A percentile compares a stretch with the other conserved stretches of the same genome.
Evolutionary conservation across 805 yeast species (phyloP).

Genomic region (Tetrapisispora phaffii): DNA sequence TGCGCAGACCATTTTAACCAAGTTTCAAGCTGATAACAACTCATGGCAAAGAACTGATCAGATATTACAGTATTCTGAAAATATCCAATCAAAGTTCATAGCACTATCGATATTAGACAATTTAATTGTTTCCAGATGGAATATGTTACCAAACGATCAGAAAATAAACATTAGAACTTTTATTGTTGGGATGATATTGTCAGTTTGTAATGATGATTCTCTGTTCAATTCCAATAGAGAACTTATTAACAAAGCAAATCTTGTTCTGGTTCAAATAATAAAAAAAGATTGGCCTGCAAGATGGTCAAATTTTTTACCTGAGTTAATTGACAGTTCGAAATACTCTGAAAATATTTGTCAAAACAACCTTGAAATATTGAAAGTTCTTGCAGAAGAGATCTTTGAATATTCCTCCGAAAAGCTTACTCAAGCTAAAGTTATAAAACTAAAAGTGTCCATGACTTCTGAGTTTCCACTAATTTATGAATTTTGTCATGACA

Average conservation of each 20-base stretch:
- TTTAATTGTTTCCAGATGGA: slow-evolving; percentile 84
- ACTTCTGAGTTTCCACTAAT: slow-evolving; percentile 83
- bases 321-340: slow-evolving; percentile 70
- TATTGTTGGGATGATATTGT: slow-evolving; percentile 82
- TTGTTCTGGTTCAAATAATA: slow-evolving; percentile 82
- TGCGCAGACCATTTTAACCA: slow-evolving; percentile 62
- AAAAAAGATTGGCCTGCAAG: slow-evolving; percentile 97
- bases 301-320: slow-evolving; percentile 94
- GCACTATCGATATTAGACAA: slow-evolving; percentile 84
- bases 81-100: slow-evolving; percentile 80
- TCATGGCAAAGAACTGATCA: slow-evolving; percentile 89
- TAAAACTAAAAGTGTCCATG: slow-evolving; percentile 68
- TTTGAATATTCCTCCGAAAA: slow-evolving; percentile 87
- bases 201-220: slow-evolving; percentile 72
- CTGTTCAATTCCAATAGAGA: slow-evolving; percentile 60
- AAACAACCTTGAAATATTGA: slow-evolving; percentile 85
- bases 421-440: slow-evolving; percentile 88
- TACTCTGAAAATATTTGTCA: slow-evolving; percentile 87
- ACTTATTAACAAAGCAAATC: slow-evolving; percentile 80
- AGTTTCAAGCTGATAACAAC: slow-evolving; percentile 83
- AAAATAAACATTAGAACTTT: slow-evolving; percentile 86
- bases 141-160: slow-evolving; percentile 75
- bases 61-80: slow-evolving; percentile 63
- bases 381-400: slow-evolving; percentile 81
- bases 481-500: slow-evolving; percentile 81